Percentiles rank a stretch among this genome's conserved stretches.
phyloP scores from a whole-genome alignment of 352 stramenopile genomes.

The Phytopythium vexans region DNA sequence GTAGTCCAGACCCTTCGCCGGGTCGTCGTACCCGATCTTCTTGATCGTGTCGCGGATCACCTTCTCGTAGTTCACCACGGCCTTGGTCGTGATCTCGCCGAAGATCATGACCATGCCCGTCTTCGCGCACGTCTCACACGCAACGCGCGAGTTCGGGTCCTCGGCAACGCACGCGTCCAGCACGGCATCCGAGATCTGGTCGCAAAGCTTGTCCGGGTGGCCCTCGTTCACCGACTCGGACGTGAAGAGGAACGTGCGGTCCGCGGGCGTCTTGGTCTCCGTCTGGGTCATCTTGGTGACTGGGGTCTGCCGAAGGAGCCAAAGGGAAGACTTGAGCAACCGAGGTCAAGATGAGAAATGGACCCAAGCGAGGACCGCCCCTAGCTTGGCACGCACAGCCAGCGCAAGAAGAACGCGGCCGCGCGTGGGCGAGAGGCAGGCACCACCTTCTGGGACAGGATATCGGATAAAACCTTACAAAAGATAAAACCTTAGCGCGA shows the following conservation, averaged over 20 bases:
- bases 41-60: conserved; percentile 98
- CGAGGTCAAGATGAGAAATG: conserved; percentile 11
- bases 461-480: too few relatives aligned
- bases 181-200: conserved; percentile 98
- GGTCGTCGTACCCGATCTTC: conserved; percentile 99
- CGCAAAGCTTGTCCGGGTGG: conserved; percentile 98
- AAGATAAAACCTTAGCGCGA: conserved; percentile 25
- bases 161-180: conserved; percentile 98
- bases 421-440: too few relatives aligned
- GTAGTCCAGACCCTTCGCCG: conserved; percentile 99
- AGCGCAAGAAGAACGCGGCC: too few relatives aligned
- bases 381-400: too few relatives aligned
- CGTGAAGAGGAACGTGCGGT: conserved; percentile 94
- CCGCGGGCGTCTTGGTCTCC: conserved; percentile 30
- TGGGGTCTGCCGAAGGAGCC: not conserved
- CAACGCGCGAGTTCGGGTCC: conserved; percentile 97
- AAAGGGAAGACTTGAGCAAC: conserved; percentile 1
- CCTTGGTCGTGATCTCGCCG: conserved; percentile 99
- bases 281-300: conserved; percentile 50
- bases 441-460: too few relatives aligned
- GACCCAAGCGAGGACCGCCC: not conserved
- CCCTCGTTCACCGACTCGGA: conserved; percentile 99
- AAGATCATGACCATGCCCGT: conserved; percentile 99
- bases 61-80: conserved; percentile 99
- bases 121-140: conserved; percentile 99